phyloP scores from a whole-genome alignment of 202 grass and related monocot species.

The Bolboschoenoplectus hybrid region DNA sequence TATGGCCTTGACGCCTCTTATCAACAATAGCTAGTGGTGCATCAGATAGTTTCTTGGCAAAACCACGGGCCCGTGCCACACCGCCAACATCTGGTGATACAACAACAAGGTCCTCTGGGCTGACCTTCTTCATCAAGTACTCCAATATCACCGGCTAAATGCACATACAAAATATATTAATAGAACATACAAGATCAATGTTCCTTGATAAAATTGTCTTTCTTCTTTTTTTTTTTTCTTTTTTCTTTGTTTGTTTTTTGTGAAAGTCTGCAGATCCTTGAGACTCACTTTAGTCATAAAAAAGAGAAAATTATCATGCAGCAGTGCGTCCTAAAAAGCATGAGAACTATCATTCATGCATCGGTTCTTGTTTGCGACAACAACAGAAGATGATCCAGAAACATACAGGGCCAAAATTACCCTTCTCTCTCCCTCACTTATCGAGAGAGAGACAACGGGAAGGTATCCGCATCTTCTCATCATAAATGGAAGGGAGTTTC shows the following conservation, averaged over 20 bases:
- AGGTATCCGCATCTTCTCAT: neutral
- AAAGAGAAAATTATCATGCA: neutral
- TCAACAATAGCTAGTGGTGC: slow-evolving; percentile 92
- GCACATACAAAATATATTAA: slow-evolving; percentile 22
- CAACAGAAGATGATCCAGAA: neutral
- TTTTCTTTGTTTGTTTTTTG: neutral
- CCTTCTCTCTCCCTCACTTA: neutral
- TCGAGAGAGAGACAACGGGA: neutral
- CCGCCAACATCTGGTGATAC: slow-evolving; percentile 98
- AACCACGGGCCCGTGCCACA: slow-evolving; percentile 84
- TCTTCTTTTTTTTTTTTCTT: neutral
- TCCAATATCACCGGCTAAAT: slow-evolving; percentile 92
- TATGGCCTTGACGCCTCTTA: slow-evolving; percentile 89
- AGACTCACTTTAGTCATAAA: neutral
- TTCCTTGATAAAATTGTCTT: neutral
- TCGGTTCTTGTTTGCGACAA: neutral
- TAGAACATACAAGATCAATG: neutral
- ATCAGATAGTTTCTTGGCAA: slow-evolving; percentile 91
- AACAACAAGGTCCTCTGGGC: slow-evolving; percentile 71
- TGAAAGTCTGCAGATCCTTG: slow-evolving; percentile 6
- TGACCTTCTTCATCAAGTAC: slow-evolving; percentile 91
- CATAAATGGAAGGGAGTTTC: neutral
- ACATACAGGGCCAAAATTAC: neutral
- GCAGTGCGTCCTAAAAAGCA: neutral
- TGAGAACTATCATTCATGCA: neutral